Percentiles rank a stretch among this genome's conserved stretches.
Evolutionary conservation across 192 early-diverging fungal species (phyloP).

Genomic region (Borealophlyctis nickersoniae): DNA sequence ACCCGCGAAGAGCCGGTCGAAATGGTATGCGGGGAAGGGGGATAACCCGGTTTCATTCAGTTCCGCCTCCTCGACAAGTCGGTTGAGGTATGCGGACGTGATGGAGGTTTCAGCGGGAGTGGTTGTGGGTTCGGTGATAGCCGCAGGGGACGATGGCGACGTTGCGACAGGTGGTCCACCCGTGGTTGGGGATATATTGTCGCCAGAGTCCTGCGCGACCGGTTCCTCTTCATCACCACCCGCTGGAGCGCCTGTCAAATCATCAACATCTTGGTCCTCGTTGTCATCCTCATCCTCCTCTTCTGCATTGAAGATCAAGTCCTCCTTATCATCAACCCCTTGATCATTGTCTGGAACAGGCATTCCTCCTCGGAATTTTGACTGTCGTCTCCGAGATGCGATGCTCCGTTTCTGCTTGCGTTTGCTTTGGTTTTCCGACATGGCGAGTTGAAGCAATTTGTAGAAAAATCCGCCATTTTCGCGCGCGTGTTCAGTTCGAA

Average conservation of each 20-base stretch:
- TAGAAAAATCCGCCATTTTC: conserved; percentile 26
- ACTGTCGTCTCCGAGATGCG: too few relatives aligned
- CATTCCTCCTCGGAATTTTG: too few relatives aligned
- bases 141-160: background rate
- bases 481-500: conserved; percentile 33
- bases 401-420: too few relatives aligned
- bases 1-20: conserved; percentile 49
- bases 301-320: background rate
- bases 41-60: conserved; percentile 44
- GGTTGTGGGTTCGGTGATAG: background rate
- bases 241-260: background rate
- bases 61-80: conserved; percentile 43
- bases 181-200: background rate
- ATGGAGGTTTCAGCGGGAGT: conserved; percentile 20
- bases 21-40: conserved; percentile 46
- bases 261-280: background rate
- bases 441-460: conserved; percentile 31
- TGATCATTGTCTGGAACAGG: background rate
- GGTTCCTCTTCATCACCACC: conserved; percentile 12
- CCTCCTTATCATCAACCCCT: background rate
- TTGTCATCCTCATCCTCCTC: background rate
- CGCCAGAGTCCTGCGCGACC: background rate
- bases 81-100: conserved; percentile 41
- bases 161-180: conserved; percentile 9
- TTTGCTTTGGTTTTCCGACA: background rate